Percentiles rank a stretch among this genome's conserved stretches.
phyloP scores from a whole-genome alignment of 2,329 filamentous ascomycete genomes.

The Fusarium sp. region DNA sequence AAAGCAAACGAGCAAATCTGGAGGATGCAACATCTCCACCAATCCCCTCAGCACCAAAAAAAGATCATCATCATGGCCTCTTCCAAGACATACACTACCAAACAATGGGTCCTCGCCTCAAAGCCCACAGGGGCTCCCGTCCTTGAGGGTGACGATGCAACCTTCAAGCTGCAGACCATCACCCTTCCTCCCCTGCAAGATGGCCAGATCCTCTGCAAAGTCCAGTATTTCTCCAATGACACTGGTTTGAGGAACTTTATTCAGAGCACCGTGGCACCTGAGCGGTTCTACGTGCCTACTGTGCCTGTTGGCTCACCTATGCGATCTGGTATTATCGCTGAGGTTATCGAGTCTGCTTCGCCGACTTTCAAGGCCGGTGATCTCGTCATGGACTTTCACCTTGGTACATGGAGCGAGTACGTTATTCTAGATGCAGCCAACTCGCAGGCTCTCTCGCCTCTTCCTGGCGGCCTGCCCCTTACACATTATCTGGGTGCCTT shows the following conservation, averaged over 20 bases:
- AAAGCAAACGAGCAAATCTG: background rate
- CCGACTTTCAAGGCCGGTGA: slow-evolving; percentile 42
- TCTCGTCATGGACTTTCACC: slow-evolving; percentile 46
- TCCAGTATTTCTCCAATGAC: slow-evolving; percentile 46
- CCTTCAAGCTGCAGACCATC: slow-evolving; percentile 41
- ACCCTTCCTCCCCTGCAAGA: slow-evolving; percentile 41
- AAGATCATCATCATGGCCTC: slow-evolving; percentile 34
- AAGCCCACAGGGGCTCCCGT: slow-evolving; percentile 43
- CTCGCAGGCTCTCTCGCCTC: slow-evolving; percentile 39
- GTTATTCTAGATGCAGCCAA: slow-evolving; percentile 42
- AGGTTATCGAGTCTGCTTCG: slow-evolving; percentile 44
- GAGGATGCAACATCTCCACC: slow-evolving; percentile 5
- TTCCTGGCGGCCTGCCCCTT: slow-evolving; percentile 37
- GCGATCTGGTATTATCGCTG: slow-evolving; percentile 45
- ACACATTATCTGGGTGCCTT: slow-evolving; percentile 47
- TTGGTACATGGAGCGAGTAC: slow-evolving; percentile 45
- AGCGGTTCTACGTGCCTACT: slow-evolving; percentile 46
- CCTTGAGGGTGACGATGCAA: slow-evolving; percentile 42
- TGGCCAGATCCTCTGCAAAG: slow-evolving; percentile 44
- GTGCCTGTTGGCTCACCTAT: slow-evolving; percentile 45
- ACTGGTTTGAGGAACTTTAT: slow-evolving; percentile 46
- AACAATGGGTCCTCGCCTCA: slow-evolving; percentile 46
- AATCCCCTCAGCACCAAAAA: slow-evolving; percentile 11
- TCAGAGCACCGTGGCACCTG: slow-evolving; percentile 42
- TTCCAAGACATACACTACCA: slow-evolving; percentile 40